Base-by-base conservation (phyloP, 441 rosid species). In the Hura crepitans region DNA sequence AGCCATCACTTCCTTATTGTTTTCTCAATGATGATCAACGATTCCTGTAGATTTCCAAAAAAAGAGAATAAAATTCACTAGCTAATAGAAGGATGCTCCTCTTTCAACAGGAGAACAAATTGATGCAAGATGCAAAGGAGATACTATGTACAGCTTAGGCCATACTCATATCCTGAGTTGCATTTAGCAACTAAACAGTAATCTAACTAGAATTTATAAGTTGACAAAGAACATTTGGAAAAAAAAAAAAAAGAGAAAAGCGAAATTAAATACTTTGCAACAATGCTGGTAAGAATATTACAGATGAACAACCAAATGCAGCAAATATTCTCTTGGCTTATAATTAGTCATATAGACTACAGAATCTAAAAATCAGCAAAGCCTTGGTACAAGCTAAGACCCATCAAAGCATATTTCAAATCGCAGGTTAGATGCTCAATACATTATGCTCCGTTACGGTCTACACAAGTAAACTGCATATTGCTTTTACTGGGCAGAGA, bases 1-100 rank as follows among this genome's bases (percentile, higher is more conserved):
- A 60, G 83, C 85, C 89, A 88, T 86, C 69, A 47, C 69, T 68
- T 54, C 56, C 75, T 65, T 60, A 42, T 62, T 62, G 9, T 17
- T 12, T 50, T 66, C 18, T 53, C 62, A 51, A 70, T 9, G 45
- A 59, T 4, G 53, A 51, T 72, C 58, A 71, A 65, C 66, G 66
- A 63, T 42, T 58, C 75, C 75, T 72, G 75, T 65, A 71, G 45
- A 60, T 8, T 23, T 55, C 60, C 10, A 66, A 11, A 37, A 49
- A 49, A 77, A 56, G 27, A 31, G 39, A 14, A 14, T 15, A 55
- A 20, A 6, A 65, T 54, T 65, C 31, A 63, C 30, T 17, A 71
- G 56, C 33, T 22, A 18, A 37, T 14, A 69, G 35, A 59, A 50
- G 15, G 50, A 57, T 65, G 17, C n/a, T 56, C 46, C 10, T 30